Base-by-base conservation (phyloP, 352 stramenopile genomes). In the Pythium sp. region DNA sequence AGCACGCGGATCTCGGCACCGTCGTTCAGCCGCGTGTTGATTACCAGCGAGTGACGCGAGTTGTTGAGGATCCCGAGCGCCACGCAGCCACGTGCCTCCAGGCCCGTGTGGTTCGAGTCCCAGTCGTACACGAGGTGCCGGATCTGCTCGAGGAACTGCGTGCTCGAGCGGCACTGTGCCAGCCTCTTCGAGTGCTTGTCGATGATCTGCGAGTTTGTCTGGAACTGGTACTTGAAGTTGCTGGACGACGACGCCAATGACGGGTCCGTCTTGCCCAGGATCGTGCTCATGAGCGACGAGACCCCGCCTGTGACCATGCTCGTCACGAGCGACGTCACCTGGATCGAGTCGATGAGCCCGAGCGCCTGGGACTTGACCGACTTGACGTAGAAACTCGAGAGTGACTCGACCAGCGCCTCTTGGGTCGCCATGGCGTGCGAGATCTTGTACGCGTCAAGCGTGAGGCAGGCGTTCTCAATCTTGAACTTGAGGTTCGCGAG, bases 401-500 rank as follows among this genome's bases (percentile, higher is more conserved):
- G 78, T 8, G 86, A 83, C 34, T 80, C 81, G n/a, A 85, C 34
- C 3, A 95, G 70, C 47, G 81, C 86, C 46, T 94, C 84, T 58
- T 93, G 82, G 4, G 87, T 94, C 9, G 84, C 86, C 64, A 94
- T 66, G 12, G 86, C 87, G 36, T 92, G 81, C 2, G 79, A 73
- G 26, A 95, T 41, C 36, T 75, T 77, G 69, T 89, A 95, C 20
- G 75, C 80, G 26, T 89, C 81, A 1, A 95, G 72, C 5, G 79
- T 86, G n/a, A 95, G 66, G 62, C 82, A 93, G 22, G 87, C 87
- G 66, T 94, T 92, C 51, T 95, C 87, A 64, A 95, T 94, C 75
- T 92, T 89, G 60, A 95, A 66, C 69, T 94, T 94, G 15, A 95
- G 74, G 65, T 94, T 90, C 0, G 82, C 79, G 14, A 95, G 73